These are phyloP conservation scores for Spergularia azorica DNA, from an alignment of 179 eudicot genomes.

Conservation along the genomic window DNA sequence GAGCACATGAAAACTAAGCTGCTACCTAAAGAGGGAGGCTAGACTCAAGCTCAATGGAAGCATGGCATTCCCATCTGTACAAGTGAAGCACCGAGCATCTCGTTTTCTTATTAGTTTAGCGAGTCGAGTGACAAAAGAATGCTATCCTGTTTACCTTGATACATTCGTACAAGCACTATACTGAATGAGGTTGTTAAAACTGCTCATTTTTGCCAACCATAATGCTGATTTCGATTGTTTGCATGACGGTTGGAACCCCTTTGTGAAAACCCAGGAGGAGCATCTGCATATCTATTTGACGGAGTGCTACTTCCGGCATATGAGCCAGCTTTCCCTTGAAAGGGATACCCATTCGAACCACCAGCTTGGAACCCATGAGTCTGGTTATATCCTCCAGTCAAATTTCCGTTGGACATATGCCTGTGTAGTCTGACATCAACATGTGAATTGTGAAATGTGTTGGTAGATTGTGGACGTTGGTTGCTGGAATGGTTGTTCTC, in stretches of 20 bases:
- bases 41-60: background rate
- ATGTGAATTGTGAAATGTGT: constrained; percentile 56
- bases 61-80: constrained; percentile 23
- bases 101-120: background rate
- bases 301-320: constrained; percentile 39
- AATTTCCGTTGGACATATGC: constrained; percentile 55
- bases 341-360: constrained; percentile 57
- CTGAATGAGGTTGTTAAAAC: background rate
- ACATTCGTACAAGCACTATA: background rate
- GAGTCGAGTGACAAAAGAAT: background rate
- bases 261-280: constrained; percentile 59
- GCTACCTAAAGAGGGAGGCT: no score
- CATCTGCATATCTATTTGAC: constrained; percentile 45
- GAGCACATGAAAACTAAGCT: no score
- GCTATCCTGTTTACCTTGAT: background rate
- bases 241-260: constrained; percentile 46
- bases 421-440: constrained; percentile 51
- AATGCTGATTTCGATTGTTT: constrained; percentile 60
- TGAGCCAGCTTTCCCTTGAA: constrained; percentile 52
- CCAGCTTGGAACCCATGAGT: constrained; percentile 54
- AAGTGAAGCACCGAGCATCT: constrained; percentile 8
- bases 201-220: constrained; percentile 60
- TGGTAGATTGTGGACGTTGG: constrained; percentile 47
- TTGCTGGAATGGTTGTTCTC: constrained; percentile 47
- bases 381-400: constrained; percentile 53